phyloP scores from a whole-genome alignment of 768 basidiomycete genomes.

The Hypholoma sublateritium region DNA sequence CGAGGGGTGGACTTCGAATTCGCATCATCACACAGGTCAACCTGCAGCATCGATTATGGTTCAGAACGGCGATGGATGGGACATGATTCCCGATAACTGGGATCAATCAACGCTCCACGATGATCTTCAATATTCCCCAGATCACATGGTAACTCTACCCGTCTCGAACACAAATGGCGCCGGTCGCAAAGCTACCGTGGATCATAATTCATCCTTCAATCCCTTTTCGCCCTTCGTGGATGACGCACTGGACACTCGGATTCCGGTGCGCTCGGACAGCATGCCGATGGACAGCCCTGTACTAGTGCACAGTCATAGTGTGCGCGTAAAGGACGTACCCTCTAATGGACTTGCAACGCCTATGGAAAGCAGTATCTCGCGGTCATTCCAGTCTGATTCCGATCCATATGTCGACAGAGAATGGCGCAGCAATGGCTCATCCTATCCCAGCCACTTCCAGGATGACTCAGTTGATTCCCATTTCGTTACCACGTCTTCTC shows the following conservation, averaged over 20 bases:
- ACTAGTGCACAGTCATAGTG: background rate
- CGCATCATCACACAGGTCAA: slow-evolving; percentile 5
- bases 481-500: slow-evolving; percentile 14
- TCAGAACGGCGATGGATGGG: slow-evolving; percentile 14
- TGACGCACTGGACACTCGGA: background rate
- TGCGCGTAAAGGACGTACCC: slow-evolving; percentile 8
- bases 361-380: slow-evolving; percentile 20
- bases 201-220: slow-evolving; percentile 4
- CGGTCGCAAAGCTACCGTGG: background rate
- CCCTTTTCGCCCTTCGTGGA: slow-evolving; percentile 14
- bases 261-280: slow-evolving; percentile 6
- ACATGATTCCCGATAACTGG: slow-evolving; percentile 4
- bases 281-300: slow-evolving; percentile 1
- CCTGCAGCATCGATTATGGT: background rate
- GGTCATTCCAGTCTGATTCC: slow-evolving; percentile 39
- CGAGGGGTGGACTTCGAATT: slow-evolving; percentile 10
- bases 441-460: slow-evolving; percentile 14
- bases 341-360: slow-evolving; percentile 14
- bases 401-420: slow-evolving; percentile 53
- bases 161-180: background rate
- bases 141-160: slow-evolving; percentile 2
- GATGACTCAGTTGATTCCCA: slow-evolving; percentile 11
- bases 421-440: slow-evolving; percentile 37
- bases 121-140: slow-evolving; percentile 3
- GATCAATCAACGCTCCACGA: slow-evolving; percentile 1